These are phyloP conservation scores for Endocalyx cinctus DNA, from an alignment of 2,329 filamentous ascomycete species.

Conservation along the genomic window DNA sequence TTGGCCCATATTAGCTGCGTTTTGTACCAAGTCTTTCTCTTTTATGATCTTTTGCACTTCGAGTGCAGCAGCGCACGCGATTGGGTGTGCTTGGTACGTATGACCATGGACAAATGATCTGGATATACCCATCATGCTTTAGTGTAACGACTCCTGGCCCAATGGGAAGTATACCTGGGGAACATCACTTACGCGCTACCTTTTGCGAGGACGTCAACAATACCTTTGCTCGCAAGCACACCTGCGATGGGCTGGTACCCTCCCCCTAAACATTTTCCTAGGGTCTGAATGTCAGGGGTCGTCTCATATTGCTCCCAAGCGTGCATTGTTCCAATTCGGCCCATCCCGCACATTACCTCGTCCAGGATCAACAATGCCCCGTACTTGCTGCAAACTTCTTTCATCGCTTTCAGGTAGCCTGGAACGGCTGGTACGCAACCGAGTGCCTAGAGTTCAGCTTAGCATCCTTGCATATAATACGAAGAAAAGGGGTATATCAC, in stretches of 20 bases:
- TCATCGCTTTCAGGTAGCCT: constrained; percentile 68
- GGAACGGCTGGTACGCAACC: constrained; percentile 63
- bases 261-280: constrained; percentile 63
- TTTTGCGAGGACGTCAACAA: constrained; percentile 40
- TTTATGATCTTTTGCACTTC: constrained; percentile 34
- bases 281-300: constrained; percentile 60
- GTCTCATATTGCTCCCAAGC: constrained; percentile 57
- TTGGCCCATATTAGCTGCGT: constrained; percentile 26
- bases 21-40: constrained; percentile 28
- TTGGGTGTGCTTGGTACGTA: constrained; percentile 43
- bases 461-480: constrained; percentile 4
- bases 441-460: constrained; percentile 30
- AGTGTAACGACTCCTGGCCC: background rate
- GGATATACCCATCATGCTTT: constrained; percentile 22
- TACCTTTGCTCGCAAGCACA: constrained; percentile 48
- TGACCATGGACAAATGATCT: constrained; percentile 50
- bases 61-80: constrained; percentile 34
- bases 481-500: constrained; percentile 11
- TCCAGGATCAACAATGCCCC: constrained; percentile 74
- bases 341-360: constrained; percentile 70
- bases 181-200: constrained; percentile 28
- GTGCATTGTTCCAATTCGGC: constrained; percentile 54
- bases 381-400: constrained; percentile 63
- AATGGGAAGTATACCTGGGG: no score
- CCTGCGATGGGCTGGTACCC: constrained; percentile 60